These are phyloP conservation scores for Galeopsis tetrahit DNA, from an alignment of 257 asterid species.

Conservation along the genomic window DNA sequence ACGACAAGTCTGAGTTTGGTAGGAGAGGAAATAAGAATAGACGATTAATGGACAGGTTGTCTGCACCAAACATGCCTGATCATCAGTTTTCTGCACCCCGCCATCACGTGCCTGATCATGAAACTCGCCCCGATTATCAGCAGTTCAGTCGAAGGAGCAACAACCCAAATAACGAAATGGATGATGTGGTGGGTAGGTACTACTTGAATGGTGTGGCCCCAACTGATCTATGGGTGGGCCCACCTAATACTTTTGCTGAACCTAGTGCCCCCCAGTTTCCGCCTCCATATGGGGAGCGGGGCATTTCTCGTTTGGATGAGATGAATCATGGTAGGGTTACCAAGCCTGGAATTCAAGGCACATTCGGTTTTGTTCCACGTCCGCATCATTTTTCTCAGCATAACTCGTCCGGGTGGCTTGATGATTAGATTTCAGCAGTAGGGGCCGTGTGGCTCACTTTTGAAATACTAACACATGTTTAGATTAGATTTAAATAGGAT, in stretches of 20 bases:
- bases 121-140: constrained; percentile 30
- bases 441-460: neutral
- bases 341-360: constrained; percentile 32
- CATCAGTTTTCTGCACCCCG: neutral
- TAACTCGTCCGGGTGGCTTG: constrained; percentile 70
- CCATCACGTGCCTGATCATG: neutral
- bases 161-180: constrained; percentile 19
- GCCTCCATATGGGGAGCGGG: constrained; percentile 37
- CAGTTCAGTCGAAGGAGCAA: constrained; percentile 28
- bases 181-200: constrained; percentile 40
- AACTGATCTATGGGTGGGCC: constrained; percentile 34
- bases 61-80: constrained; percentile 29
- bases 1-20: constrained; percentile 17
- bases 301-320: constrained; percentile 56
- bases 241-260: constrained; percentile 26
- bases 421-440: constrained; percentile 45
- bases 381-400: constrained; percentile 49
- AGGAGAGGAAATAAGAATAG: neutral
- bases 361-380: constrained; percentile 55
- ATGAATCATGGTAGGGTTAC: constrained; percentile 39
- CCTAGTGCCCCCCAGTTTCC: constrained; percentile 33
- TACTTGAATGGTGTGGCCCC: constrained; percentile 19
- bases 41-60: constrained; percentile 12
- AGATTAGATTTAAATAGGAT: neutral
- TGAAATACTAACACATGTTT: neutral